Evolutionary conservation across 192 early-diverging fungal genomes (phyloP).

Genomic region (Backusella parvicylindrica): DNA sequence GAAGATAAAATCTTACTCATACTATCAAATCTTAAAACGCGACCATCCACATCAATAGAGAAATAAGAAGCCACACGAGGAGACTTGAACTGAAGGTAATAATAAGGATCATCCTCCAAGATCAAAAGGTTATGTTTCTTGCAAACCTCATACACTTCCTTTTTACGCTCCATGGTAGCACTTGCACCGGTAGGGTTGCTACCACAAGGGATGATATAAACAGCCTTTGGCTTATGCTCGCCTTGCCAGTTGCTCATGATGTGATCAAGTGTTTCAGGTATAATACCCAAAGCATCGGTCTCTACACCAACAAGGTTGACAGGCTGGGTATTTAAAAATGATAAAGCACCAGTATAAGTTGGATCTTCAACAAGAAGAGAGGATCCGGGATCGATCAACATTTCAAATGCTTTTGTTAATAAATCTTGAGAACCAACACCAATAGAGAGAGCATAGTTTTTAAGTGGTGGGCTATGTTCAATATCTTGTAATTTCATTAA

Average conservation of each 20-base stretch:
- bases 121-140: conserved; percentile 78
- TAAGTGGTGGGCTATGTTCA: conserved; percentile 42
- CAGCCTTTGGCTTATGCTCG: conserved; percentile 33
- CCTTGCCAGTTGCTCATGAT: conserved; percentile 43
- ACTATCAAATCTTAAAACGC: conserved; percentile 89
- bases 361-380: conserved; percentile 50
- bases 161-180: conserved; percentile 73
- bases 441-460: conserved; percentile 39
- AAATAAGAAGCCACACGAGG: conserved; percentile 61
- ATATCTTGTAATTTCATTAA: conserved; percentile 41
- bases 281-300: conserved; percentile 52
- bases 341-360: conserved; percentile 45
- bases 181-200: conserved; percentile 90
- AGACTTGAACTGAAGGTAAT: conserved; percentile 73
- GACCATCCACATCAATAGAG: conserved; percentile 85
- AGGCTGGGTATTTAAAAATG: conserved; percentile 41
- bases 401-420: conserved; percentile 51
- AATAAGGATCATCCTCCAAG: conserved; percentile 96
- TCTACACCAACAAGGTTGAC: conserved; percentile 44
- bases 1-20: conserved; percentile 91
- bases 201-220: conserved; percentile 83
- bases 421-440: conserved; percentile 55
- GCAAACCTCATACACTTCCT: conserved; percentile 73
- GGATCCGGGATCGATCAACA: conserved; percentile 48
- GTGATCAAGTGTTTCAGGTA: conserved; percentile 54